phyloP scores from a whole-genome alignment of 495 filamentous ascomycete genomes.

The Hyaloscypha bicolor region DNA sequence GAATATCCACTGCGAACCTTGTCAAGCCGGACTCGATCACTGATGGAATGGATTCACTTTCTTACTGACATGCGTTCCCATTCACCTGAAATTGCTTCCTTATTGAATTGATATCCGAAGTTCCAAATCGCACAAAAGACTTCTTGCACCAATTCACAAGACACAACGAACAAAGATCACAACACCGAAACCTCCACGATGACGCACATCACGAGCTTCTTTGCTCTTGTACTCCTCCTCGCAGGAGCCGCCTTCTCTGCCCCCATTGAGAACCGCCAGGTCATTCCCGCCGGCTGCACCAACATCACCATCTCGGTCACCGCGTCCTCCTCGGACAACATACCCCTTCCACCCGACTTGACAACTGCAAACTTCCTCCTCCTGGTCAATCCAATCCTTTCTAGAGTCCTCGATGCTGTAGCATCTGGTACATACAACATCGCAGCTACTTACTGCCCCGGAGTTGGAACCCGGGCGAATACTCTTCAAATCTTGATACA shows the following conservation, averaged over 20 bases:
- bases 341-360: constrained; percentile 30
- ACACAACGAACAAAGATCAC: neutral
- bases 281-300: constrained; percentile 26
- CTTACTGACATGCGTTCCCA: too few species aligned
- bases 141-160: neutral
- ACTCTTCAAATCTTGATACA: constrained; percentile 32
- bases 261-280: neutral
- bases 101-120: too few species aligned
- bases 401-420: constrained; percentile 22
- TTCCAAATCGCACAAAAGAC: too few species aligned
- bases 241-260: neutral
- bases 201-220: neutral
- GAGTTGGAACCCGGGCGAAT: neutral
- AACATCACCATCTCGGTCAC: constrained; percentile 41
- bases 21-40: too few species aligned
- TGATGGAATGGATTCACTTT: too few species aligned
- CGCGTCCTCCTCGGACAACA: constrained; percentile 35
- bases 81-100: too few species aligned
- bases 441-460: constrained; percentile 48
- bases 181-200: neutral
- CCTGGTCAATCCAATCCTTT: constrained; percentile 35
- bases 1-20: too few species aligned
- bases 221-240: neutral
- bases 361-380: constrained; percentile 32
- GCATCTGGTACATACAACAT: constrained; percentile 49